Base-by-base conservation (phyloP, 108 stramenopile genomes). In the Nitzschia putrida region DNA sequence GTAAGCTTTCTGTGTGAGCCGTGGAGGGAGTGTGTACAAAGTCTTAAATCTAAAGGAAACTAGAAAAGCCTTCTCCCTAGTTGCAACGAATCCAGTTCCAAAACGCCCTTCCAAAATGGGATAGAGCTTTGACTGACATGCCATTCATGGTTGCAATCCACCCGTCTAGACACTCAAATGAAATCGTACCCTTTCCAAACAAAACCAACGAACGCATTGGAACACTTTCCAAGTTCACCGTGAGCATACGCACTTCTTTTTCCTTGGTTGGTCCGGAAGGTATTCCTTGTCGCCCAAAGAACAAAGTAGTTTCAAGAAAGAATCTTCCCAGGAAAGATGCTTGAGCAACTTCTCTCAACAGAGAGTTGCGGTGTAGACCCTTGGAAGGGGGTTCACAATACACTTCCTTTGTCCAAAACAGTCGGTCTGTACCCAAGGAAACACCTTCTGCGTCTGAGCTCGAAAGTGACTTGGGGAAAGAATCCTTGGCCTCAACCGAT, bases 161-260 rank as follows among this genome's bases (percentile, higher is more conserved):
- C n/a, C 56, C 55, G 67, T 84, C 83, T n/a, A 84, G 20, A 20
- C 71, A 49, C 21, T 70, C 56, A 47, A 84, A 80, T 13, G 79
- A 66, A 7, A 84, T 10, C 13, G 24, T 49, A 20, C 83, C 83
- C 38, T 64, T 50, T 38, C 79, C 74, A 53, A 77, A 84, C n/a
- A 77, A 26, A 6, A 77, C 79, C 23, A 84, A 10, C 7, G 53
- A 22, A 14, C 83, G 63, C 54, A 84, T 64, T 20, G 83, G 83
- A 25, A 80, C 22, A 47, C 78, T 78, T 39, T 74, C 68, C 34
- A 76, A 61, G 44, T 71, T 74, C 12, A 52, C 69, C 22, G 66
- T 58, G 22, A 83, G 57, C 71, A 83, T 78, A 0, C 50, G 59
- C 3, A 69, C 20, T 58, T 78, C 66, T 10, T 60, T 52, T 52